Conservation (phyloP, 495 filamentous ascomycete genomes). For the Aspergillus indologenus region DNA sequence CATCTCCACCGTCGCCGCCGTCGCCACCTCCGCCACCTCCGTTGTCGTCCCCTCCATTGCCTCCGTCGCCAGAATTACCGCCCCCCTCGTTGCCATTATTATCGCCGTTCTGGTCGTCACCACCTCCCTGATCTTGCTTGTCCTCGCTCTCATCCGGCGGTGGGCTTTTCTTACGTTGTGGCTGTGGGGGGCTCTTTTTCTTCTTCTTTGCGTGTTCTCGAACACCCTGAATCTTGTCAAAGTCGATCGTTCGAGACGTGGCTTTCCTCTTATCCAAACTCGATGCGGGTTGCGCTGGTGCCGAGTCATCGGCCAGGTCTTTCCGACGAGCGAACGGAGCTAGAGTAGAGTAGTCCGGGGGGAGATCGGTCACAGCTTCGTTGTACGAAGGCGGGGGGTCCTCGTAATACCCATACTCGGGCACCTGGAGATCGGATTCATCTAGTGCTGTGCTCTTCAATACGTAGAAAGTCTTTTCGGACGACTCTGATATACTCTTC, state of each 20-base stretch:
- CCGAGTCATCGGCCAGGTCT: conserved; percentile 10
- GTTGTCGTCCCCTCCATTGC: conserved; percentile 33
- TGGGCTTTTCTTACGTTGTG: conserved; percentile 17
- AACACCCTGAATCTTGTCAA: conserved; percentile 49
- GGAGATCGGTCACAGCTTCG: conserved; percentile 40
- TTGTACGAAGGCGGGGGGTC: conserved; percentile 43
- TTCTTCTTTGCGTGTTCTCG: conserved; percentile 49
- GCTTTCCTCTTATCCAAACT: conserved; percentile 35
- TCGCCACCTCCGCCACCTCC: conserved; percentile 29
- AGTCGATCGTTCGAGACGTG: conserved; percentile 41
- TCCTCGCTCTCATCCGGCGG: conserved; percentile 18
- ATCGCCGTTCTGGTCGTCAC: conserved; percentile 18
- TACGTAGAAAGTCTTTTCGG: conserved; percentile 2
- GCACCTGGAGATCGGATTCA: conserved; percentile 18
- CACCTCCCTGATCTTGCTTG: conserved; percentile 26
- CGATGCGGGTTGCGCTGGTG: conserved; percentile 24
- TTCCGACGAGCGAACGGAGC: conserved; percentile 32
- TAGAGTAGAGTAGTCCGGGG: conserved; percentile 38
- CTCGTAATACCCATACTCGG: conserved; percentile 22
- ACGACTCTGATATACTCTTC: background rate
- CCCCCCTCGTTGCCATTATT: conserved; percentile 21
- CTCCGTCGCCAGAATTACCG: conserved; percentile 28
- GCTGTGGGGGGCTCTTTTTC: conserved; percentile 28
- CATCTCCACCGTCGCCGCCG: too few species aligned
- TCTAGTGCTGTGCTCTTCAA: conserved; percentile 8